Conservation (phyloP, 1,139 yeast species). For the Hansenula sp. region DNA sequence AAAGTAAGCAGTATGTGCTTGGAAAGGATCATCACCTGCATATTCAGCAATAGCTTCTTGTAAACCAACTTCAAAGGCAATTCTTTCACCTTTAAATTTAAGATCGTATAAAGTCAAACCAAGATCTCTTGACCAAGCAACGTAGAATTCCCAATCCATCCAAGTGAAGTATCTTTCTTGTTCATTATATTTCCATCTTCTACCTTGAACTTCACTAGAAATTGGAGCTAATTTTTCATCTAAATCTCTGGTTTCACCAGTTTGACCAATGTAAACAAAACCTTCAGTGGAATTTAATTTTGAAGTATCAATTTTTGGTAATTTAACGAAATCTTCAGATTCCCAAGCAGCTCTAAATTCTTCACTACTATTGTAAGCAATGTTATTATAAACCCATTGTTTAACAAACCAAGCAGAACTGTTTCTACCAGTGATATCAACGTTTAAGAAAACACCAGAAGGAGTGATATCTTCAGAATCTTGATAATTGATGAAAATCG, state of each 20-base stretch:
- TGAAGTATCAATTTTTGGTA: constrained; percentile 9
- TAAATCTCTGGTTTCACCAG: constrained; percentile 13
- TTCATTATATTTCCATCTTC: constrained; percentile 22
- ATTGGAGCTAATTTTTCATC: constrained; percentile 21
- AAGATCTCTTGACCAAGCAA: constrained; percentile 20
- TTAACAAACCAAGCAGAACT: constrained; percentile 6
- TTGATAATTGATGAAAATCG: constrained; percentile 13
- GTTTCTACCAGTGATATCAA: constrained; percentile 20
- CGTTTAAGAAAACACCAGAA: constrained; percentile 18
- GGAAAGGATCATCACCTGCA: constrained; percentile 25
- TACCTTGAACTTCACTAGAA: constrained; percentile 20
- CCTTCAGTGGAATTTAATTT: background rate
- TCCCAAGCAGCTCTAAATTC: constrained; percentile 20
- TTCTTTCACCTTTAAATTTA: constrained; percentile 24
- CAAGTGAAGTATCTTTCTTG: constrained; percentile 22
- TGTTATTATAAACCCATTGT: constrained; percentile 19
- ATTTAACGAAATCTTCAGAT: constrained; percentile 10
- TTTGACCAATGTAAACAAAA: background rate
- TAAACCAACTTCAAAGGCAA: constrained; percentile 20
- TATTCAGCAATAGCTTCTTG: constrained; percentile 26
- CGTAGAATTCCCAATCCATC: constrained; percentile 25
- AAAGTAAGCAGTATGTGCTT: constrained; percentile 19
- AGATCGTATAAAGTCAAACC: constrained; percentile 21
- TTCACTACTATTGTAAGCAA: constrained; percentile 16
- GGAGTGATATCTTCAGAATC: constrained; percentile 20